Base-by-base conservation (phyloP, 2,329 filamentous ascomycete genomes). In the Venturia pyrina region DNA sequence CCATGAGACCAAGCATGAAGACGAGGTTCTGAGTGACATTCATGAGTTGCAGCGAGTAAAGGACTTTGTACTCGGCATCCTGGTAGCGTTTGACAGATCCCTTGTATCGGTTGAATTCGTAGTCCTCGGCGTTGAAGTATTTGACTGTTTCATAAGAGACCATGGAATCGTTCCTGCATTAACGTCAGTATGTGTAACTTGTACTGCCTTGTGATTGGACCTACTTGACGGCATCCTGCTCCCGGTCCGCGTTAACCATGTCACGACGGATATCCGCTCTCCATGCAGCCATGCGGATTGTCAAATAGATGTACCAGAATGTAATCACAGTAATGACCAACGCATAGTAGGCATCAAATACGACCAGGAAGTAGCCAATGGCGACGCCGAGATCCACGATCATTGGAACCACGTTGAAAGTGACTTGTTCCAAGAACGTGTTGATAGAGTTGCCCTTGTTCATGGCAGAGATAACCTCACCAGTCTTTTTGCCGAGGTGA, bases 401-500 rank as follows among this genome's bases (percentile, higher is more conserved):
- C 92, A 97, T 98, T 0, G 95, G 95, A 17, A 96, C 84, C 11
- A 99, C 91, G 74, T 96, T 90, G 74, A 99, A 99, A 0, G 93
- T 98, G 70, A 97, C 87, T 76, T 96, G 92, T 77, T 98, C 95
- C 66, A 99, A 83, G 75, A 99, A 99, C 6, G 89, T 91, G 73
- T 98, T 98, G 80, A 99, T 96, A 3, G 93, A 90, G 68, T 89
- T 93, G 59, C 95, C 95, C 76, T 99, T 99, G 79, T 95, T 96
- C 69, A 99, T 82, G 0, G 95, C 95, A 17, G 93, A 98, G 19
- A 98, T 81, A 11, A 99, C 92, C 77, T 99, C 95, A 68, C 95
- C 95, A 0, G 95, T 99, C 73, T 93, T 91, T 78, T 99, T 99
- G 64, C 91, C 92, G 3, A 98, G 84, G 74, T 99, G 95, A 73